These are phyloP conservation scores for Mortierella alpina DNA, from an alignment of 192 early-diverging fungal species.

Conservation along the genomic window DNA sequence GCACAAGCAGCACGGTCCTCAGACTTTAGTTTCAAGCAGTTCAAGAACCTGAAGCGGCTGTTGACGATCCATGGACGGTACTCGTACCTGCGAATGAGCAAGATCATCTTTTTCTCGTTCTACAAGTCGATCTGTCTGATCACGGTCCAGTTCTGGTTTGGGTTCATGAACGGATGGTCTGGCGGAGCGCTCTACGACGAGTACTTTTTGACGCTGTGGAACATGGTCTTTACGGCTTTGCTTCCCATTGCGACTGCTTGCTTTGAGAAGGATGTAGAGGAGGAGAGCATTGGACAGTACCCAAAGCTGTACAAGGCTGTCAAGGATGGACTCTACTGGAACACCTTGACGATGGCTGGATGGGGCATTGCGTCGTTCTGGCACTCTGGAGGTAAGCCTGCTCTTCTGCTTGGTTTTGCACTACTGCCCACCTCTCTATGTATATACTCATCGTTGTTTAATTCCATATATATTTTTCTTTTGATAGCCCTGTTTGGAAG, in stretches of 20 bases:
- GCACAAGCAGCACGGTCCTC: constrained; percentile 93
- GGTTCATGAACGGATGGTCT: constrained; percentile 92
- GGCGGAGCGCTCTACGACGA: constrained; percentile 95
- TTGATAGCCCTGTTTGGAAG: constrained; percentile 38
- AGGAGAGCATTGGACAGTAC: constrained; percentile 89
- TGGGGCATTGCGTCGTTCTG: constrained; percentile 53
- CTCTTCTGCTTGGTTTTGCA: background rate
- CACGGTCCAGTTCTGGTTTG: constrained; percentile 94
- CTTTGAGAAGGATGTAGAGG: constrained; percentile 91
- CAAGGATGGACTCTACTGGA: constrained; percentile 60
- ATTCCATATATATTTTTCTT: background rate
- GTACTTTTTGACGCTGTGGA: constrained; percentile 92
- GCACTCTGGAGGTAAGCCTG: constrained; percentile 49
- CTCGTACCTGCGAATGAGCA: constrained; percentile 92
- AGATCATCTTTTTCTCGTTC: constrained; percentile 95
- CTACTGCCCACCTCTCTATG: background rate
- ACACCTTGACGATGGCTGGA: constrained; percentile 40
- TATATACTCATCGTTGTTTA: background rate
- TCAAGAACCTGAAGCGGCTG: constrained; percentile 91
- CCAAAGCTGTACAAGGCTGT: constrained; percentile 88
- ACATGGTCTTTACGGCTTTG: constrained; percentile 89
- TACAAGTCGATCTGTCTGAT: constrained; percentile 98
- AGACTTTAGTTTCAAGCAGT: constrained; percentile 97
- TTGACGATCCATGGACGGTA: constrained; percentile 94
- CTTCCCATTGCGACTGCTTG: constrained; percentile 92